phyloP scores from a whole-genome alignment of 176 grass and related monocot species.

The Urochloa ruziziensis region DNA sequence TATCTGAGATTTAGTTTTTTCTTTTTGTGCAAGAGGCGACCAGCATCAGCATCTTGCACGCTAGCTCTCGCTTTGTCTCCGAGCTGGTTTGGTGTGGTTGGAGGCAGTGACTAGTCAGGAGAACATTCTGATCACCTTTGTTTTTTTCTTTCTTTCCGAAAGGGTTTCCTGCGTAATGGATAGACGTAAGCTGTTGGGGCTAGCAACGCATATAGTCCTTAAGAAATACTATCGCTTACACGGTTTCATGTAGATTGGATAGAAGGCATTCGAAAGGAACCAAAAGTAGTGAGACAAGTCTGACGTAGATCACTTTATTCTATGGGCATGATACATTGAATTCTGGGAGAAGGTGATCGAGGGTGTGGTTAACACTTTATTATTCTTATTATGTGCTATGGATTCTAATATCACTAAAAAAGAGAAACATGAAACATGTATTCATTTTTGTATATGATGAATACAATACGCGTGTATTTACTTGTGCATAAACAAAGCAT shows the following conservation, averaged over 20 bases:
- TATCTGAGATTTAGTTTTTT: not conserved
- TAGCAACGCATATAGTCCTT: not conserved
- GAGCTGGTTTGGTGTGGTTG: not conserved
- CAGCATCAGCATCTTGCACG: not conserved
- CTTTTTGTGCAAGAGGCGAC: not conserved
- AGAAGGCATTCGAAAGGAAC: not conserved
- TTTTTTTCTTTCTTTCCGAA: not conserved
- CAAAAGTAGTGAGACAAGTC: not conserved
- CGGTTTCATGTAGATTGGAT: not conserved
- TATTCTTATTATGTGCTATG: not conserved
- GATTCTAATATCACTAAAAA: not conserved
- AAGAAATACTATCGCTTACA: not conserved
- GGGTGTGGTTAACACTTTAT: not conserved
- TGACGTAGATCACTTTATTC: not conserved
- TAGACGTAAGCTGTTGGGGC: not conserved
- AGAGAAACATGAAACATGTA: not conserved
- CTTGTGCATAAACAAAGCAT: not conserved
- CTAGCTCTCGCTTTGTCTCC: not conserved
- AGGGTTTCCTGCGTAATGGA: not conserved
- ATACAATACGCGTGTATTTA: not conserved
- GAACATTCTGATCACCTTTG: not conserved
- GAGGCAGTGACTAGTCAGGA: not conserved
- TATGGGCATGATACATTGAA: not conserved
- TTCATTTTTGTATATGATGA: not conserved
- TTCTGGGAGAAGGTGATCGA: not conserved